Base-by-base conservation (phyloP, 1,284 basidiomycete genomes). In the Cutaneotrichosporon spelunceum region DNA sequence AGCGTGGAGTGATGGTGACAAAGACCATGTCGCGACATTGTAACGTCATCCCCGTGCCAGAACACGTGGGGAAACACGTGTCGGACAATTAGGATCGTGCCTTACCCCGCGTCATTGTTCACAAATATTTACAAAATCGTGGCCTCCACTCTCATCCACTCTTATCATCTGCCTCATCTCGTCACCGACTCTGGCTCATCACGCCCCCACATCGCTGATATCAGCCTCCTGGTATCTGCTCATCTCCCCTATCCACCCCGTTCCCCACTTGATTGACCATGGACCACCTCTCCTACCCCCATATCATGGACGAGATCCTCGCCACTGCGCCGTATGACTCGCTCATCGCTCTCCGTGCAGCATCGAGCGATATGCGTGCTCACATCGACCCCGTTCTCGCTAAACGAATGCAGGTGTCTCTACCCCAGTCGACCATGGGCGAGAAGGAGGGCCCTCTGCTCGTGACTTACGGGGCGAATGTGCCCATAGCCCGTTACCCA, bases 241-340 rank as follows among this genome's bases (percentile, higher is more conserved):
- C 6, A 10, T 11, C 14, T 1, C 23, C 45, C 16, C 23, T 5
- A 23, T 26, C 23, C 10, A 23, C 10, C 10, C 23, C 23, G 45
- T 24, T 47, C 45, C 45, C 24, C 45, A 23, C 45, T n/a, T n/a
- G n/a, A n/a, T n/a, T n/a, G n/a, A 47, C 14, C 7, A 50, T 55
- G 21, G 53, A 55, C 29, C 27, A 45, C 27, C 21, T 33, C n/a
- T 24, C 26, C 39, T 44, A n/a, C 33, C 53, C 53, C 5, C 53
- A 55, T 19, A 45, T 55, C 39, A 16, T 55, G 23, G 53, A 55
- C 42, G 53, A 39, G n/a, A 55, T 55, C 39, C 19, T 55, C n/a
- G 36, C 39, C 2, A 5, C 4, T n/a, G 24, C 42, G 14, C 34
- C 24, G 4, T 34, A 34, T 6, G 53, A 55, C 6, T 39, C 34